phyloP scores from a whole-genome alignment of 768 basidiomycete species.

The Suillus weaverae region DNA sequence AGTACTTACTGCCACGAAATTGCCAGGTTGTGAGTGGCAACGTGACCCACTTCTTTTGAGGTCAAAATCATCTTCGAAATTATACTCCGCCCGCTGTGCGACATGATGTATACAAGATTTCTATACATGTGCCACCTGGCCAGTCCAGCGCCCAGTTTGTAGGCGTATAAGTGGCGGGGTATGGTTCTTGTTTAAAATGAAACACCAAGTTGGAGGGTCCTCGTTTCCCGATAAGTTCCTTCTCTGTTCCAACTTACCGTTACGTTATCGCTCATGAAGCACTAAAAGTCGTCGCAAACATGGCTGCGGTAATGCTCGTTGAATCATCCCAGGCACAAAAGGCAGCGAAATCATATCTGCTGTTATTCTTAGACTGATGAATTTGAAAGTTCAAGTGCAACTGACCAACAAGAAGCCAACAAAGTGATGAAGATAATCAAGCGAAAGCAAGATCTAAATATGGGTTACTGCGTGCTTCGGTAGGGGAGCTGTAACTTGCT shows the following conservation, averaged over 20 bases:
- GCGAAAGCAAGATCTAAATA: background rate
- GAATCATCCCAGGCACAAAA: background rate
- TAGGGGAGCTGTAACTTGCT: background rate
- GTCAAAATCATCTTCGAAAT: background rate
- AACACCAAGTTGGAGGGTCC: background rate
- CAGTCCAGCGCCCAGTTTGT: background rate
- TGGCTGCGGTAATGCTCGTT: background rate
- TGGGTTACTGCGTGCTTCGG: background rate
- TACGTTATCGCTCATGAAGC: background rate
- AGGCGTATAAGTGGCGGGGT: background rate
- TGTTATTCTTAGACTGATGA: background rate
- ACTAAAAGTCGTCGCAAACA: background rate
- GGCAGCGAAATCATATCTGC: background rate
- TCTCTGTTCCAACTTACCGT: background rate
- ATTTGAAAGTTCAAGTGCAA: background rate
- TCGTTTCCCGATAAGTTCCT: background rate
- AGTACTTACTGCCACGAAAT: background rate
- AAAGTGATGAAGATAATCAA: background rate
- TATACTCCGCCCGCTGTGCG: background rate
- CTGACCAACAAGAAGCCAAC: background rate
- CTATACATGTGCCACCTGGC: background rate
- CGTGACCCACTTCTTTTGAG: background rate
- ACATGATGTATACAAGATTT: background rate
- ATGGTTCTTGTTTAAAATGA: background rate
- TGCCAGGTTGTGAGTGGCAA: background rate